Evolutionary conservation across 139 green algal species (phyloP).

Genomic region (Volvox reticuliferus): DNA sequence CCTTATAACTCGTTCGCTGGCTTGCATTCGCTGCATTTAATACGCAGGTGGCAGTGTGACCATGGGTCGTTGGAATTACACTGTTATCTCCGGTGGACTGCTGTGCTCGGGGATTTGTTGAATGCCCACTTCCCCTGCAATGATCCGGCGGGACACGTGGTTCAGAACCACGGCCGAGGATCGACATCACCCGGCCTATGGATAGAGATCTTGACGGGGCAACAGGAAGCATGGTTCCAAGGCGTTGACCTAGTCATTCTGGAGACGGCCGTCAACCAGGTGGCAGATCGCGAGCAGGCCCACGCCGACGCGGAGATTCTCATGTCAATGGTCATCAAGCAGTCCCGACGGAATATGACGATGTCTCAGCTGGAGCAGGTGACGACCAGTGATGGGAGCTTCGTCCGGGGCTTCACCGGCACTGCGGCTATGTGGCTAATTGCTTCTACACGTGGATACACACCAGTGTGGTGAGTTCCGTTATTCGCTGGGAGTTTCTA

Average conservation of each 20-base stretch:
- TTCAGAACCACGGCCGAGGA: not conserved
- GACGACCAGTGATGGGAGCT: too few relatives aligned
- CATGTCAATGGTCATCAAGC: not conserved
- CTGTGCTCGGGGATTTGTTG: not conserved
- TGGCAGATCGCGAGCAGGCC: not conserved
- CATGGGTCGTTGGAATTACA: not conserved
- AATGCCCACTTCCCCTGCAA: not conserved
- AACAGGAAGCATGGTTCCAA: not conserved
- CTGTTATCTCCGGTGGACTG: not conserved
- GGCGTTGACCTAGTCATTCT: not conserved
- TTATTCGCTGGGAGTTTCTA: too few relatives aligned
- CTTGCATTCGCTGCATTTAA: too few relatives aligned
- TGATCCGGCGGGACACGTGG: not conserved
- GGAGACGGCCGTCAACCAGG: constrained; percentile 13
- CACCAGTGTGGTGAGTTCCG: not conserved
- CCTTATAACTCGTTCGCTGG: too few relatives aligned
- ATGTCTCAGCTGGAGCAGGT: too few relatives aligned
- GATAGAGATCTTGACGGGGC: not conserved
- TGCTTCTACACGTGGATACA: not conserved
- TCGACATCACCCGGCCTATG: not conserved
- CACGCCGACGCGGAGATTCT: not conserved
- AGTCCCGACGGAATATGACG: not conserved
- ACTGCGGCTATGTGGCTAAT: not conserved
- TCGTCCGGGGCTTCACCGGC: not conserved
- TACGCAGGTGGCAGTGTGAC: too few relatives aligned